Conservation (phyloP, 2,329 filamentous ascomycete genomes). For the Corinectria fuckeliana region DNA sequence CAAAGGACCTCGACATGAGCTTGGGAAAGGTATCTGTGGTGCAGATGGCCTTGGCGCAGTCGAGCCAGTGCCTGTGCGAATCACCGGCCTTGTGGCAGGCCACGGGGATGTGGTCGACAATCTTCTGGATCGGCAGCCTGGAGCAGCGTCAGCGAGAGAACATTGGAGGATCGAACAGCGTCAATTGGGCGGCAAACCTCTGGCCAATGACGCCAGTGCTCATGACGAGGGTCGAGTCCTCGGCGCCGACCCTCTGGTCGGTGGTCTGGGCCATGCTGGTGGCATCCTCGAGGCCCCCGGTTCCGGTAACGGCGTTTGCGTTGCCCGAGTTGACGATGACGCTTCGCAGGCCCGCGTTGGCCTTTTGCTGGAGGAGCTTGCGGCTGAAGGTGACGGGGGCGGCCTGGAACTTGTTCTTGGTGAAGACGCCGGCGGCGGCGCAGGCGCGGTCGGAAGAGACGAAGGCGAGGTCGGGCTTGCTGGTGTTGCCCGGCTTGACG, state of each 20-base stretch:
- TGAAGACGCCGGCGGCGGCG: conserved; percentile 90
- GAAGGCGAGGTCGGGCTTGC: conserved; percentile 88
- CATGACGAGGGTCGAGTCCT: conserved; percentile 84
- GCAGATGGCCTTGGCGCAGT: conserved; percentile 88
- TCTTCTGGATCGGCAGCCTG: conserved; percentile 89
- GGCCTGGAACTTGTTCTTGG: conserved; percentile 97
- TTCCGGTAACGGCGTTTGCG: conserved; percentile 95
- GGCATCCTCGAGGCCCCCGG: conserved; percentile 88
- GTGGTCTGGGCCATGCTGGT: conserved; percentile 80
- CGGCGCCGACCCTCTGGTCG: conserved; percentile 64
- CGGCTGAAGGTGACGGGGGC: conserved; percentile 89
- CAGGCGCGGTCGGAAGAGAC: conserved; percentile 87
- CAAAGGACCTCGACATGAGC: conserved; percentile 84
- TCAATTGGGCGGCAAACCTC: conserved; percentile 56
- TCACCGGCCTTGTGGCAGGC: conserved; percentile 75
- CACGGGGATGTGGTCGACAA: conserved; percentile 79
- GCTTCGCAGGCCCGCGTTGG: conserved; percentile 74
- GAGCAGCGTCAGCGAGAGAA: conserved; percentile 23
- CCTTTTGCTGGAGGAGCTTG: conserved; percentile 70
- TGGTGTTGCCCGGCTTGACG: conserved; percentile 91
- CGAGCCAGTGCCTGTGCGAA: conserved; percentile 85
- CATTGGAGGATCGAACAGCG: conserved; percentile 5
- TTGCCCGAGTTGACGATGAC: conserved; percentile 95
- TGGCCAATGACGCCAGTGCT: conserved; percentile 98
- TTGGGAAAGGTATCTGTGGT: conserved; percentile 99